Evolutionary conservation across 441 rosid genomes (phyloP), one percentile per base, ranked within the genome.

Genomic region (California macrophylla): DNA sequence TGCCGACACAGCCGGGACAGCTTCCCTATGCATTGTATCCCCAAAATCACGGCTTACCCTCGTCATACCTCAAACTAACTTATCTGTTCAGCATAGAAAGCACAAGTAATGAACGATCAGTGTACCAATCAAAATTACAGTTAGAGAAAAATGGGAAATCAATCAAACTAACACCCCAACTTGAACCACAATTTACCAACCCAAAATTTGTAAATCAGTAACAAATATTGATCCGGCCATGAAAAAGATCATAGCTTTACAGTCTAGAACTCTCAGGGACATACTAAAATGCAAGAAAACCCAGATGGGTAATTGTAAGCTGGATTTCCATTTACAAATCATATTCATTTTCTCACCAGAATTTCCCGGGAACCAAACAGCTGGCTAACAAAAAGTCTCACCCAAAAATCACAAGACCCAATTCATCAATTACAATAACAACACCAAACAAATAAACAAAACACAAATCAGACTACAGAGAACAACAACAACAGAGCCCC

Each of bases 1-100:
- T 10, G 87, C 84, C 40, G 98, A 94, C 66, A 91, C 96, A 58
- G 88, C 86, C 16, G 86, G 79, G 52, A 83, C 81, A 23, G 87
- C 92, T 69, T 89, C 87, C 70, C 75, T 87, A 60, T 82, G 89
- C 84, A 86, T 79, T 15, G 89, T 80, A 64, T 80, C 79, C 73
- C 86, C 85, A 69, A 89, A 89, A 72, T 80, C 93, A 18, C 92
- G 90, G 76, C 82, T 79, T 34, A 85, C 76, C 81, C 90, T 85
- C 52, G 97, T 94, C 99, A 94, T 94, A 26, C 77, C 69, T 56
- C 68, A 24, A 69, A 74, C 58, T 65, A 66, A 68, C 70, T 71
- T 68, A 34, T 71, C 85, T 85, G 79, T 65, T 66, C 63, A 75
- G 68, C 80, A 75, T 60, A 70, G 63, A 68, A 67, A 32, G 21